Evolutionary conservation across 805 yeast species (phyloP), one percentile per base, ranked within the genome.

Genomic region (Nakazawaea anatomiae): DNA sequence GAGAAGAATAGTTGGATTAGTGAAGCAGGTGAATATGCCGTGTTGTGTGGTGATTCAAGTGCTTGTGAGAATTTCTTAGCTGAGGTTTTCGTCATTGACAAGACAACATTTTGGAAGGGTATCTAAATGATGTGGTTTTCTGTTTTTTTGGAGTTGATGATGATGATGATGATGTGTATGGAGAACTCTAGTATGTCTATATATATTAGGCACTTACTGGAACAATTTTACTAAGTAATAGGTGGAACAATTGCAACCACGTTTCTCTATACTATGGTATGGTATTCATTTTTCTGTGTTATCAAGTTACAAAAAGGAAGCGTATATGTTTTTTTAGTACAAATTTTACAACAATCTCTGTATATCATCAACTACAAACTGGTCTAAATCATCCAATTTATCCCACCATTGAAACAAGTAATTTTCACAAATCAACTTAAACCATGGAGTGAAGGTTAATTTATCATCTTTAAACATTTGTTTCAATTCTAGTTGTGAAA

Each of bases 401-500:
- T 76, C 80, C 99, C 99, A 94, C 99, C 99, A 94, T 55, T 87
- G 75, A 72, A 87, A 94, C 62, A 94, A 73, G 62, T 88, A 89
- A 44, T 87, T 81, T 64, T 94, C 91, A 67, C 99, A 94, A 58
- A 94, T 94, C 57, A 94, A 79, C 69, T 89, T 89, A 74, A 94
- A 94, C 99, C 99, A 94, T 5, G 99, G 99, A 5, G 99, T 94
- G 70, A 94, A 94, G 9, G 80, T 74, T 55, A 87, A 74, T 5
- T 50, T 39, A 7, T 60, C 54, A 64, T 91, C 89, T 27, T 75
- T 58, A 66, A 94, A 87, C 97, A 94, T 89, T 18, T 65, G 70
- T 64, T 82, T 80, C 59, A 94, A 75, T 58, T 87, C 85, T 1
- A 70, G 70, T 29, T 77, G 77, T 34, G 82, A 70, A 28, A 94